Evolutionary conservation across 257 asterid species (phyloP).

Genomic region (Verbascum thapsus): DNA sequence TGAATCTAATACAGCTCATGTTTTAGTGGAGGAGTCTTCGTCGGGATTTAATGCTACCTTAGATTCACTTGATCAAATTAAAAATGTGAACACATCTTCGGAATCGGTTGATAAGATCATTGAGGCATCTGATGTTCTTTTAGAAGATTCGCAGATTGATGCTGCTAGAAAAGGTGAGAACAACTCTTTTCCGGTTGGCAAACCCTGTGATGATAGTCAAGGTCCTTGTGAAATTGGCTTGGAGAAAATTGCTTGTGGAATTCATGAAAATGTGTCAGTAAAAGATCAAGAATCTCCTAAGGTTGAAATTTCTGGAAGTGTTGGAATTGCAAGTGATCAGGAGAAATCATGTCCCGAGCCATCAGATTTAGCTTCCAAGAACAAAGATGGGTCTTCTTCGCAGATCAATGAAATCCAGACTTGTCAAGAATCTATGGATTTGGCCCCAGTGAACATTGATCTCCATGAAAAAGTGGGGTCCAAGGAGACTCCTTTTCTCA

Average conservation of each 20-base stretch:
- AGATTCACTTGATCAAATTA: constrained; percentile 39
- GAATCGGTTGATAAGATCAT: constrained; percentile 31
- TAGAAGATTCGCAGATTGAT: constrained; percentile 34
- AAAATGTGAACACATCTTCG: constrained; percentile 28
- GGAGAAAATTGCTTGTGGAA: constrained; percentile 37
- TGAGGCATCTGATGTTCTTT: constrained; percentile 39
- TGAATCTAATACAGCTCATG: constrained; percentile 34
- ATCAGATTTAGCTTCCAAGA: constrained; percentile 32
- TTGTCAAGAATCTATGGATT: constrained; percentile 37
- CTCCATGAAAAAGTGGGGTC: constrained; percentile 35
- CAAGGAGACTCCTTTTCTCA: constrained; percentile 43
- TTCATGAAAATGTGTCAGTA: constrained; percentile 30
- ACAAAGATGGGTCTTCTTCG: constrained; percentile 37
- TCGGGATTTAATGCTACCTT: constrained; percentile 36
- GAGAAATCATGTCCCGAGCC: constrained; percentile 33
- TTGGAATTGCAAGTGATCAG: constrained; percentile 26
- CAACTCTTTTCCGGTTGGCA: constrained; percentile 28
- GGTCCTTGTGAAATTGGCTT: constrained; percentile 34
- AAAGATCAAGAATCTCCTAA: constrained; percentile 34
- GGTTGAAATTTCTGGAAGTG: constrained; percentile 35
- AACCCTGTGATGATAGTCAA: constrained; percentile 30
- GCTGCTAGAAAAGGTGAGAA: constrained; percentile 31
- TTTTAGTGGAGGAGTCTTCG: constrained; percentile 32
- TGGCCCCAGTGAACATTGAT: constrained; percentile 32
- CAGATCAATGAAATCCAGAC: constrained; percentile 36